Base-by-base conservation (phyloP, 1,284 basidiomycete species). In the Afroboletus lepidellus region DNA sequence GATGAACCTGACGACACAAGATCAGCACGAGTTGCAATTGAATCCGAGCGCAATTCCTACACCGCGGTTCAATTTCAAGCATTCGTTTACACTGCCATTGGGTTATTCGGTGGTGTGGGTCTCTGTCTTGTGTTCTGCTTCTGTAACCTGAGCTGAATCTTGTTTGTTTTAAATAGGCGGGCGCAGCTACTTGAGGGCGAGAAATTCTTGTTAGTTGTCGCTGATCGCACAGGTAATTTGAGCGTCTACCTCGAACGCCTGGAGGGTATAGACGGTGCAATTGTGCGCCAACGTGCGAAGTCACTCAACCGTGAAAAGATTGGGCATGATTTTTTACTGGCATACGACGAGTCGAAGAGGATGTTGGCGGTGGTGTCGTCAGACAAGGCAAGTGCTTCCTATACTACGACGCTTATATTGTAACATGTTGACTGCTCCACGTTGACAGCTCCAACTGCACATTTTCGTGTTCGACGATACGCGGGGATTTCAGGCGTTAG, bases 261-360 rank as follows among this genome's bases (percentile, higher is more conserved):
- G 0, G 33, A 45, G 2, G 54, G 25, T 5, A 64, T 83, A 5
- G 66, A 68, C 0, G 50, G 58, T 2, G 72, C 74, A 0, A 59
- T 77, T 16, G 23, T 39, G 1, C 60, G 55, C 4, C 37, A 57
- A 2, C 46, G 53, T 0, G 67, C 66, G 38, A 77, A 76, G 51
- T 27, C n/a, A 0, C 60, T 83, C 8, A 65, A 74, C 41, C 70
- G 69, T 8, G 74, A 75, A 50, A 79, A 75, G 55, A 70, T 80
- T 3, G 81, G 79, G 0, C 60, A 66, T 1, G 60, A 76, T 8
- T 69, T 73, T 34, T 13, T 76, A 5, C 47, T 83, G 3, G 69
- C 80, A 0, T 81, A 74, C 50, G 77, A 84, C 37, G 81, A 84
- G 57, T 59, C 60, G 8, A 79, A 75, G 55, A 72, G 74, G 0